phyloP scores from a whole-genome alignment of 805 yeast species.

The Ogataea thermomethanolica region DNA sequence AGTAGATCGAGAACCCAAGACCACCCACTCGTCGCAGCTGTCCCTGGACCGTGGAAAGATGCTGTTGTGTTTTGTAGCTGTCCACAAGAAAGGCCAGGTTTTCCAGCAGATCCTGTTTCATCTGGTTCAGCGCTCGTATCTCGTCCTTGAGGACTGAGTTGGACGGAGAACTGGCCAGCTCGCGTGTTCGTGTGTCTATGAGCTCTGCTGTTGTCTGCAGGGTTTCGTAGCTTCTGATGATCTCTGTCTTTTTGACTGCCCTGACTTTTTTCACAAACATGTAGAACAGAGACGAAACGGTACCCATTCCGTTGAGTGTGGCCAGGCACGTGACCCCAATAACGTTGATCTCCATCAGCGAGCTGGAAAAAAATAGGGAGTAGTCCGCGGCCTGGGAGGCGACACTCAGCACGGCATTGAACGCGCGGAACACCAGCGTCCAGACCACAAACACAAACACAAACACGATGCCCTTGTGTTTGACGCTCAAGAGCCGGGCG shows the following conservation, averaged over 20 bases:
- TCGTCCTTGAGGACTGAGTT: slow-evolving; percentile 37
- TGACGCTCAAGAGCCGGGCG: not conserved
- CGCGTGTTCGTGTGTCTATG: slow-evolving; percentile 32
- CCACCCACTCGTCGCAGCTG: slow-evolving; percentile 11
- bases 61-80: slow-evolving; percentile 9
- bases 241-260: slow-evolving; percentile 31
- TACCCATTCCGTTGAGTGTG: slow-evolving; percentile 49
- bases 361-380: slow-evolving; percentile 22
- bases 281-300: slow-evolving; percentile 42
- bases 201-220: slow-evolving; percentile 41
- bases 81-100: slow-evolving; percentile 16
- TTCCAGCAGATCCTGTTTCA: slow-evolving; percentile 23
- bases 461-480: slow-evolving; percentile 8
- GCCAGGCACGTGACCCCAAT: slow-evolving; percentile 51
- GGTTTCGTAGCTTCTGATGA: slow-evolving; percentile 36
- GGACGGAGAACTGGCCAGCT: slow-evolving; percentile 22
- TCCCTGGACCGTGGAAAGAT: slow-evolving; percentile 12
- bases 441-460: slow-evolving; percentile 10
- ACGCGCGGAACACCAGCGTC: slow-evolving; percentile 17
- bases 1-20: slow-evolving; percentile 40
- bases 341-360: slow-evolving; percentile 44
- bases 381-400: slow-evolving; percentile 1
- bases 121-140: slow-evolving; percentile 35
- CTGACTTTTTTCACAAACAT: slow-evolving; percentile 21
- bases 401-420: slow-evolving; percentile 33